Percentiles rank a stretch among this genome's conserved stretches.
Conservation (phyloP, 257 asterid species). For the Gynochthodes officinalis region DNA sequence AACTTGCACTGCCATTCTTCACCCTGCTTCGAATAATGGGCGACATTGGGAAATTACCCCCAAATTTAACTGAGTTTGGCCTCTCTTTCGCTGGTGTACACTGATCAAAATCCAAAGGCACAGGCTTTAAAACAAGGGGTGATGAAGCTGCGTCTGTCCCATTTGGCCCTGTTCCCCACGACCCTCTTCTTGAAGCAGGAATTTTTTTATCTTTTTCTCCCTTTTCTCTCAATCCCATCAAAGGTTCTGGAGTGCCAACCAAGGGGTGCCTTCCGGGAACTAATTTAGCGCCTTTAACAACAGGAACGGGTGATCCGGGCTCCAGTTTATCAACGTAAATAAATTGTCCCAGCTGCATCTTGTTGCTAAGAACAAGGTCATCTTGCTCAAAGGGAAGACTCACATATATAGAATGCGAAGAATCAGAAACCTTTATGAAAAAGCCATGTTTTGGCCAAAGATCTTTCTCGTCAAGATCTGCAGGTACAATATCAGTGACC, state of each 20-base stretch:
- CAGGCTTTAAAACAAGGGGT: slow-evolving; percentile 63
- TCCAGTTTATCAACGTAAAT: slow-evolving; percentile 73
- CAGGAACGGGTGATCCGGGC: slow-evolving; percentile 89
- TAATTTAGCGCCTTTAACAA: slow-evolving; percentile 69
- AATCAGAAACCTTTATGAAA: slow-evolving; percentile 78
- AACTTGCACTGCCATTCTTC: slow-evolving; percentile 57
- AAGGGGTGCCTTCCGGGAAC: slow-evolving; percentile 84
- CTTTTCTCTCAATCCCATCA: slow-evolving; percentile 69
- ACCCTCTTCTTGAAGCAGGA: slow-evolving; percentile 70
- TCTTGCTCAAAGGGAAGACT: slow-evolving; percentile 84
- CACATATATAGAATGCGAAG: slow-evolving; percentile 77
- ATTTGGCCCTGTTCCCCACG: slow-evolving; percentile 61
- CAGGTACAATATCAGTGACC: slow-evolving; percentile 88
- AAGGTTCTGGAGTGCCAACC: slow-evolving; percentile 85
- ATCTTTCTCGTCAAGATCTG: slow-evolving; percentile 83
- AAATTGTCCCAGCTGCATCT: slow-evolving; percentile 83
- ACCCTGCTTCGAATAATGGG: slow-evolving; percentile 65
- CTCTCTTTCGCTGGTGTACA: slow-evolving; percentile 76
- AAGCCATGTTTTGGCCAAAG: slow-evolving; percentile 80
- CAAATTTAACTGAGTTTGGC: slow-evolving; percentile 51
- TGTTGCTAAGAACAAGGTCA: slow-evolving; percentile 87
- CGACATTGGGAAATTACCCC: slow-evolving; percentile 49
- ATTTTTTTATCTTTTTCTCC: slow-evolving; percentile 45
- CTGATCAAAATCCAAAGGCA: slow-evolving; percentile 84
- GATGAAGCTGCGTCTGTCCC: slow-evolving; percentile 35